Base-by-base conservation (phyloP, 2,329 filamentous ascomycete genomes). In the Chrysoporthe deuterocubensis region DNA sequence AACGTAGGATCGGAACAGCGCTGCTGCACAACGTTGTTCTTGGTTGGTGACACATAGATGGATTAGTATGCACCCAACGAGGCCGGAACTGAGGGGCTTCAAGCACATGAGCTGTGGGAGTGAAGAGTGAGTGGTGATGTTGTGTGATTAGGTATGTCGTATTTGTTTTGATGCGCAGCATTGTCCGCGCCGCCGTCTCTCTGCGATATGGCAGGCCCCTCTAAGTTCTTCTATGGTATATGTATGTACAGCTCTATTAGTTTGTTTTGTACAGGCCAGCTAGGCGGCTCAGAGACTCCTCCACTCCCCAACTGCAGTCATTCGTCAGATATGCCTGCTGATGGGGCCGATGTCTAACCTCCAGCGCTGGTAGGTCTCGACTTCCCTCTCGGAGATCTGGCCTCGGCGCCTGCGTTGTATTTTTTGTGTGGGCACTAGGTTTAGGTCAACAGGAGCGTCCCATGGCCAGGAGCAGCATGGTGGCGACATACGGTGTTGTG, bases 341-440 rank as follows among this genome's bases (percentile, higher is more conserved):
- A 59, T 26, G 37, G 57, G 57, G 14, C 57, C 57, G 14, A 60
- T 59, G 42, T 65, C 63, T 40, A 65, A 26, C 44, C 52, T 65
- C 63, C 63, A 65, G 26, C 32, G 63, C 32, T 59, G 63, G 54
- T 65, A 65, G 18, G 63, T 65, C 43, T 48, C 52, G 43, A 65
- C 52, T 14, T 65, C 63, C 16, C 54, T 43, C 43, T 65, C 63
- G 8, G 63, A 65, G 52, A 65, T 52, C n/a, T 65, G 63, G 32
- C 63, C 63, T 9, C 63, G 54, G 42, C 63, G 48, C 44, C 63
- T 65, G 34, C 43, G 40, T 26, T 52, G 56, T 58, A 42, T 21
- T 57, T 54, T 65, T 34, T 58, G 54, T 44, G 63, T 46, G 54
- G 63, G 44, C 32, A 56, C 62, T 64, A 37, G 14, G 26, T 37